Conservation (phyloP, 176 grass and related monocot species). For the Paspalum vaginatum region DNA sequence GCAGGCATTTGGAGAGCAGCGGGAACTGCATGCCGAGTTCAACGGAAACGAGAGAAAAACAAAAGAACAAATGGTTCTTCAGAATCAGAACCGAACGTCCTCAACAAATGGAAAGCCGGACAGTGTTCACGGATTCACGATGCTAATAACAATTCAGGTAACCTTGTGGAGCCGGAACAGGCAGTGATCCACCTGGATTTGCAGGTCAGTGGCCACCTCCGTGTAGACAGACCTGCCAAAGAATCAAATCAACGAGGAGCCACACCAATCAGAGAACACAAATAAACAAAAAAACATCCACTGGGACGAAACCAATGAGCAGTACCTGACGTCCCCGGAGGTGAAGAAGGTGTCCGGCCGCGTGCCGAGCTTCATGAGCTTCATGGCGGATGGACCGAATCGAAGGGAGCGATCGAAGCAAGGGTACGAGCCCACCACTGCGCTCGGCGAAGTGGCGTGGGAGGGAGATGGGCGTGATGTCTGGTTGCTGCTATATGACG, state of each 20-base stretch:
- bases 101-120: neutral
- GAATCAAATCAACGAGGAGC: neutral
- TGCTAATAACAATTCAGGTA: neutral
- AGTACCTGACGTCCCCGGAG: conserved; percentile 55
- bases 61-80: neutral
- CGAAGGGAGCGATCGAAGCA: neutral
- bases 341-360: conserved; percentile 78
- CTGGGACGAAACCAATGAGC: neutral
- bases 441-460: neutral
- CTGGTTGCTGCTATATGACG: conserved; percentile 4
- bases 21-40: conserved; percentile 59
- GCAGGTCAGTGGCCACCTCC: conserved; percentile 69
- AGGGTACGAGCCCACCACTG: neutral
- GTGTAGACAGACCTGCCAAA: conserved; percentile 59
- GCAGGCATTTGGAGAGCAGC: conserved; percentile 71
- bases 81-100: neutral
- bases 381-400: conserved; percentile 46
- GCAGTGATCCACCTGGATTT: conserved; percentile 59
- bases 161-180: conserved; percentile 85
- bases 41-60: neutral
- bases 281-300: no score
- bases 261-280: neutral
- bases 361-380: conserved; percentile 79
- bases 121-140: no score
- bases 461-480: neutral